Conservation (phyloP, 2,329 filamentous ascomycete genomes). For the Fusarium caatingaense region DNA sequence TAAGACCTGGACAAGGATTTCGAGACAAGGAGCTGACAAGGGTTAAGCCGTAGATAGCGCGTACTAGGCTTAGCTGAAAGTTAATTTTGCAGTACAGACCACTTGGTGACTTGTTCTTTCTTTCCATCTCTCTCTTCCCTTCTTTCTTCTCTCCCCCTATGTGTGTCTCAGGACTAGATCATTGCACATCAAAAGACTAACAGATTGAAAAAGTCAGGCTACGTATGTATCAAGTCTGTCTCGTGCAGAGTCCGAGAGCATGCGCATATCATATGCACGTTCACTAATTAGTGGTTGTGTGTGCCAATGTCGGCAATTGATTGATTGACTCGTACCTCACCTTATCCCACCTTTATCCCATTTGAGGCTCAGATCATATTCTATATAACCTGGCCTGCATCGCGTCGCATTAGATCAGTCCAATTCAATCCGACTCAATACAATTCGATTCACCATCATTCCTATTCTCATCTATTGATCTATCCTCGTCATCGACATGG, state of each 20-base stretch:
- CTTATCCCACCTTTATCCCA: neutral
- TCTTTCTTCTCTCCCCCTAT: neutral
- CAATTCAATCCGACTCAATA: neutral
- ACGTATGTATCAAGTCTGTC: conserved; percentile 1
- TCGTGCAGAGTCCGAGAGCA: neutral
- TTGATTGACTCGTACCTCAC: neutral
- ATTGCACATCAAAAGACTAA: too few relatives aligned
- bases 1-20: neutral
- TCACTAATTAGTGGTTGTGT: too few relatives aligned
- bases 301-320: neutral
- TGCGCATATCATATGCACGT: neutral
- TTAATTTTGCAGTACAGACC: conserved; percentile 1
- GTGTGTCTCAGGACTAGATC: neutral
- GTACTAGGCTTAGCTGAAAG: neutral
- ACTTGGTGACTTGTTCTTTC: neutral
- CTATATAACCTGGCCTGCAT: neutral
- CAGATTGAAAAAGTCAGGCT: too few relatives aligned
- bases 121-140: too few relatives aligned
- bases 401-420: too few relatives aligned
- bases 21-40: neutral
- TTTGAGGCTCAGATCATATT: neutral
- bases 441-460: neutral
- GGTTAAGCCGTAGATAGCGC: neutral
- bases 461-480: neutral
- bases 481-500: conserved; percentile 20